Base-by-base conservation (phyloP, 441 rosid genomes). In the Breynia disticha region DNA sequence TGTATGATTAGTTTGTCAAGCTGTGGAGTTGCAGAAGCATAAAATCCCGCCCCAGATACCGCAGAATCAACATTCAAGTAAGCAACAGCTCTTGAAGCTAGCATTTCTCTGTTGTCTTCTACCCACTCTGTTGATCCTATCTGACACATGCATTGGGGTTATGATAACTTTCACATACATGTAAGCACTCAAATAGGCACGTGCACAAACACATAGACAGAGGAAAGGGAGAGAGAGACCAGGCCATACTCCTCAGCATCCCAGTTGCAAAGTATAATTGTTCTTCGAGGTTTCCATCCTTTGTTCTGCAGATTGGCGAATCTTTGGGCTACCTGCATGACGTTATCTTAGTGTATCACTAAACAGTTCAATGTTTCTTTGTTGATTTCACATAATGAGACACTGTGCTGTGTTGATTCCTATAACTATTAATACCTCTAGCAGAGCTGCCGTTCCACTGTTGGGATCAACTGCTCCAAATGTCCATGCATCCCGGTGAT, bases 61-160 rank as follows among this genome's bases (percentile, higher is more conserved):
- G 83, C 96, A 24, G 50, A 19, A 55, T 90, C 96, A 37, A 74
- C 87, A 57, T 90, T 90, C 62, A 90, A 61, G 77, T 90, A 85
- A 4, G 90, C 96, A 59, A 87, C 87, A 11, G 81, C 88, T 55
- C 79, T 83, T 5, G 84, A 85, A 65, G 77, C 72, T 50, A 87
- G 62, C 67, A 85, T 56, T 65, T 79, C 86, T 66, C 86, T 77
- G 81, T 90, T 87, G 41, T 84, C 95, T 71, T 90, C 97, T 41
- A 81, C 87, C 98, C 96, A 87, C 63, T 90, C 98, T 7, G 98
- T 90, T 54, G 95, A 90, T 52, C 98, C 98, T 62, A 65, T 73
- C 98, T 90, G 80, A 50, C 70, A 58, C 24, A 21, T 45, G 20
- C 18, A 17, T 32, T 22, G 19, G 19, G 52, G 50, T 63, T 51